Evolutionary conservation across 75 land plant genomes (phyloP), one percentile per base, ranked within the genome.

Genomic region (Azolla pinnata): DNA sequence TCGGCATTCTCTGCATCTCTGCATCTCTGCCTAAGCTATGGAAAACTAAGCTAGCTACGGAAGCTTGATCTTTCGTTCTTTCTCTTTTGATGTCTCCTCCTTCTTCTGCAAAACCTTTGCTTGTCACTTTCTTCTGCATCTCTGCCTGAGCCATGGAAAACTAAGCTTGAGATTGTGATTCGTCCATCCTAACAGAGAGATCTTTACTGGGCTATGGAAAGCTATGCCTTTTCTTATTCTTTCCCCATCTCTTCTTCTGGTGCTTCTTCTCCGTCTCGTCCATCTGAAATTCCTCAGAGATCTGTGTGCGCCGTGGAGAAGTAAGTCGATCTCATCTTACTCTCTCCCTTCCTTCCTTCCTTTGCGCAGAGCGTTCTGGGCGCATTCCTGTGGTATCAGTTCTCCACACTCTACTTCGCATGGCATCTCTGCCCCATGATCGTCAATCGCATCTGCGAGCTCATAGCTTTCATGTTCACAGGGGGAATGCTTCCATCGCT

Each of bases 351-450:
- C 40, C 40, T 35, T 35, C 40, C 2, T 52, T 14, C 28, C 14
- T 52, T 2, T 52, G 26, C 28, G 54, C 54, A 52, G 54, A 24
- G 54, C 29, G 54, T 52, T 2, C 27, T 52, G 54, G 54, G 29
- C 4, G 54, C 54, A 7, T 52, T 52, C 27, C 29, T 52, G 5
- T 52, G 54, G 54, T 52, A 52, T 24, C 54, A 52, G 29, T 52
- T 52, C 28, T 52, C 54, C 2, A 25, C 54, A 2, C 2, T 52
- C 1, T 52, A 52, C 28, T 52, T 52, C 28, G 54, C 54, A 1
- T 52, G 54, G 54, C 54, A 52, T 27, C 54, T 52, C 14, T 52
- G 54, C 54, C 54, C 54, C 4, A 52, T 52, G 54, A 52, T 52
- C 25, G 54, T 52, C 25, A 52, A 52, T 25, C 18, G 54, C 5